These are phyloP conservation scores for Xylaria digitata DNA, from an alignment of 2,329 filamentous ascomycete genomes.

Conservation along the genomic window DNA sequence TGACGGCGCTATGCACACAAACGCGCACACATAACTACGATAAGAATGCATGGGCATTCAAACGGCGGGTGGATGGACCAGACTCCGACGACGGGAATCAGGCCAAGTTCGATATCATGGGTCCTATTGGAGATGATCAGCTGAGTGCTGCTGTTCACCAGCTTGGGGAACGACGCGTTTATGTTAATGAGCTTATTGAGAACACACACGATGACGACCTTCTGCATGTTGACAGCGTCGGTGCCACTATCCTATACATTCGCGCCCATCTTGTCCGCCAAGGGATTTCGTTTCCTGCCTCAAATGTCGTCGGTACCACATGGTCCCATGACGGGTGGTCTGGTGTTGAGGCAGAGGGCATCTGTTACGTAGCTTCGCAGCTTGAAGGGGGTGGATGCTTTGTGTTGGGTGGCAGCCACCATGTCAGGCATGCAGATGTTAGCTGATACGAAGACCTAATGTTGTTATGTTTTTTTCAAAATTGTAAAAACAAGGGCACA, in stretches of 20 bases:
- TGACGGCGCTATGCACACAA: conserved; percentile 51
- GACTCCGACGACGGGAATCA: not conserved
- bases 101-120: conserved; percentile 35
- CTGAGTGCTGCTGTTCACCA: conserved; percentile 35
- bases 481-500: too few relatives aligned
- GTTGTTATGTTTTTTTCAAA: conserved; percentile 1
- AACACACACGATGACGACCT: conserved; percentile 48
- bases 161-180: conserved; percentile 41
- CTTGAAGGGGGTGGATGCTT: conserved; percentile 48
- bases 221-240: conserved; percentile 52
- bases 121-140: conserved; percentile 41
- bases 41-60: conserved; percentile 52
- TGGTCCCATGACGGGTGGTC: conserved; percentile 52
- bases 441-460: conserved; percentile 22
- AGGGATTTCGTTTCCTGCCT: conserved; percentile 51
- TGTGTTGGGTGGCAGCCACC: conserved; percentile 47
- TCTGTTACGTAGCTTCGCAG: conserved; percentile 50
- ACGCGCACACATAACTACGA: conserved; percentile 51
- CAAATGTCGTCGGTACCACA: conserved; percentile 51
- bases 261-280: conserved; percentile 49
- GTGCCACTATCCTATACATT: conserved; percentile 53
- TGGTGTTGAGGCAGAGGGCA: conserved; percentile 53
- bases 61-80: conserved; percentile 12
- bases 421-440: conserved; percentile 47
- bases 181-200: conserved; percentile 43